phyloP scores from a whole-genome alignment of 2,329 filamentous ascomycete species.

The Ophiostoma ips region DNA sequence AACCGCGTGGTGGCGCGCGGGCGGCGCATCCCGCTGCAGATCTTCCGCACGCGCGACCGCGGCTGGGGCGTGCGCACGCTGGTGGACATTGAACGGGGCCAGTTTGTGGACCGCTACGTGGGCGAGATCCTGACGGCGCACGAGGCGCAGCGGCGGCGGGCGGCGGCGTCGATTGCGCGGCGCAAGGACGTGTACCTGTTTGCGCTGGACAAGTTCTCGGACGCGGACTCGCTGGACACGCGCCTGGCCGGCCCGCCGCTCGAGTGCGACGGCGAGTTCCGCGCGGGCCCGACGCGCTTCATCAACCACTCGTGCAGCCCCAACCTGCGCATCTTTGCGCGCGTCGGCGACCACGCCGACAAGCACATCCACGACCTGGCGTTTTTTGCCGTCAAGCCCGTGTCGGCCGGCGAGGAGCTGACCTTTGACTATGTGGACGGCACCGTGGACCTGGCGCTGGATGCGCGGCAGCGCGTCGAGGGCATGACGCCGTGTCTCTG shows the following conservation, averaged over 20 bases:
- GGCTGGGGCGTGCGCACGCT: constrained; percentile 65
- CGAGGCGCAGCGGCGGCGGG: constrained; percentile 53
- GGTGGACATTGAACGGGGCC: constrained; percentile 51
- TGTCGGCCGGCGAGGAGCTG: constrained; percentile 52
- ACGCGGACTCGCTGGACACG: constrained; percentile 40
- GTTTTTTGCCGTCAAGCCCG: constrained; percentile 57
- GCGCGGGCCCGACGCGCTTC: constrained; percentile 66
- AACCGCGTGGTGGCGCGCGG: constrained; percentile 68
- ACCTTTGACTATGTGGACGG: constrained; percentile 71
- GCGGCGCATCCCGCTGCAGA: constrained; percentile 54
- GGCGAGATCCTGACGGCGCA: constrained; percentile 52
- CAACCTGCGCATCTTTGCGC: constrained; percentile 65
- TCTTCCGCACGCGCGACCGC: constrained; percentile 58
- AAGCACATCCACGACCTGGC: constrained; percentile 63
- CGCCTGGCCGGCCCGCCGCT: constrained; percentile 41
- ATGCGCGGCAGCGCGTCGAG: constrained; percentile 31
- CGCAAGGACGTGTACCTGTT: constrained; percentile 71
- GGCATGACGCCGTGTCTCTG: constrained; percentile 50
- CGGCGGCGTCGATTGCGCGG: constrained; percentile 36
- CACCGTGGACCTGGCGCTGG: constrained; percentile 34
- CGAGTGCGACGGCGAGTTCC: constrained; percentile 58
- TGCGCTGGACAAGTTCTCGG: constrained; percentile 65
- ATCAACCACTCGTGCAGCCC: constrained; percentile 75
- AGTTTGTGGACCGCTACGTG: constrained; percentile 69
- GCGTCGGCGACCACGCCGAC: constrained; percentile 64